Percentiles rank a stretch among this genome's conserved stretches.
Evolutionary conservation across 148 eudicot species (phyloP).

Genomic region (Cornus kousa): DNA sequence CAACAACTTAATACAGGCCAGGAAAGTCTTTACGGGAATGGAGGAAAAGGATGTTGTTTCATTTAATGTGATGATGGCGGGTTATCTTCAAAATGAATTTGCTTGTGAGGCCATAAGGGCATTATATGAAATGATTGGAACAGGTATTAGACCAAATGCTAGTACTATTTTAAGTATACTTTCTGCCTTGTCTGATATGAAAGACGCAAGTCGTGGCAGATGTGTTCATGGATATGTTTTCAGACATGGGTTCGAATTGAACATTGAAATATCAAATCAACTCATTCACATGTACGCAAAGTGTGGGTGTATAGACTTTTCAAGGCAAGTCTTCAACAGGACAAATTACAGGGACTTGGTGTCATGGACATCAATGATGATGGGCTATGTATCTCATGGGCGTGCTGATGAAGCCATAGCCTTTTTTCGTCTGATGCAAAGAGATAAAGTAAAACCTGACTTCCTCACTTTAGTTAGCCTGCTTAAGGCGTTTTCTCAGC

Average conservation of each 20-base stretch:
- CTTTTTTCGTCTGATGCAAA: slow-evolving; percentile 20
- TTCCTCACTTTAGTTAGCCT: slow-evolving; percentile 17
- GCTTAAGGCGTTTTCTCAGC: slow-evolving; percentile 24
- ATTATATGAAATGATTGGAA: slow-evolving; percentile 16
- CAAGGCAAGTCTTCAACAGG: slow-evolving; percentile 19
- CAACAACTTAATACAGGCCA: slow-evolving; percentile 7
- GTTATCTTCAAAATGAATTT: slow-evolving; percentile 19
- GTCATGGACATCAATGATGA: slow-evolving; percentile 34
- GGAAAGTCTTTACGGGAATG: slow-evolving; percentile 13
- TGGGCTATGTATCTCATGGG: slow-evolving; percentile 18
- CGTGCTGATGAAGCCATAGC: slow-evolving; percentile 25
- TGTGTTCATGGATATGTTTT: slow-evolving; percentile 25
- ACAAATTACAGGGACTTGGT: slow-evolving; percentile 20
- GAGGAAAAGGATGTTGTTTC: slow-evolving; percentile 19
- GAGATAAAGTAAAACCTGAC: slow-evolving; percentile 13
- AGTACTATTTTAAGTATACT: slow-evolving; percentile 12
- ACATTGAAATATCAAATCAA: slow-evolving; percentile 26
- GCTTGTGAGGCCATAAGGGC: slow-evolving; percentile 7
- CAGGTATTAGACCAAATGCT: slow-evolving; percentile 11
- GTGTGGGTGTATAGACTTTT: slow-evolving; percentile 15
- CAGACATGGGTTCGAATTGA: slow-evolving; percentile 19
- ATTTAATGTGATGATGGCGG: slow-evolving; percentile 24
- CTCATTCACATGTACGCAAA: slow-evolving; percentile 20
- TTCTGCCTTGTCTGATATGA: slow-evolving; percentile 16
- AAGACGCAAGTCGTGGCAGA: slow-evolving; percentile 10